Evolutionary conservation across 805 yeast genomes (phyloP), one percentile per base, ranked within the genome.

Genomic region (Sugiyamaella valdiviana): DNA sequence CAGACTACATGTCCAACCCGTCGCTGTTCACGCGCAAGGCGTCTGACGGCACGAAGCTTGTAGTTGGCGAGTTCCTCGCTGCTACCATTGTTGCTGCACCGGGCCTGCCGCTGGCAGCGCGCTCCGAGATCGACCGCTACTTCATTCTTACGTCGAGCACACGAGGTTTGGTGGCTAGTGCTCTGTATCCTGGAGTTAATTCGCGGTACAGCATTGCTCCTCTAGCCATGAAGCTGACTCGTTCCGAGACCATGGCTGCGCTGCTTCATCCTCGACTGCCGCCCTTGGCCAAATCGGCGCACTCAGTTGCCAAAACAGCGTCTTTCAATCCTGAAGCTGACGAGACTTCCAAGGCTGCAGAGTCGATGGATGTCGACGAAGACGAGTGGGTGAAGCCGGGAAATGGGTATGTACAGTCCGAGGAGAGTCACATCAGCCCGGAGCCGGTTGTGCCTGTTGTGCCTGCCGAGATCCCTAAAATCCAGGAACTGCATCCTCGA

Each of bases 221-320:
- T 6, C 78, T 90, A 50, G 82, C 84, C 1, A 64, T 78, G 10
- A 26, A 26, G 32, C 32, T 26, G 9, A n/a, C 32, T 26, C 32
- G 71, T 2, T 78, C 79, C 58, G 75, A 77, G 17, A 61, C 82
- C 38, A 78, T 85, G 58, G 70, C 83, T 1, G 71, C 47, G 16
- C 22, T 86, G 56, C 74, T 78, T 46, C 83, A 84, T 57, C 95
- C 96, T 38, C 72, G 93, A 58, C 77, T 87, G 56, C 95, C 96
- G 2, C 61, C 62, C n/a, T 43, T 51, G 16, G 46, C 58, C 5
- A 39, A 36, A 6, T 46, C 54, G 17, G 23, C 50, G 15, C 52
- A 45, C 9, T 42, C n/a, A 12, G 32, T 49, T 21, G 36, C 44
- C 7, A 38, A 23, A 5, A 24, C 56, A 7, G 55, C 57, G 16